A percentile compares a stretch with the other conserved stretches of the same genome.
These are phyloP conservation scores for Pseudohyphozyma bogoriensis DNA, from an alignment of 768 basidiomycete species.

Conservation along the genomic window DNA sequence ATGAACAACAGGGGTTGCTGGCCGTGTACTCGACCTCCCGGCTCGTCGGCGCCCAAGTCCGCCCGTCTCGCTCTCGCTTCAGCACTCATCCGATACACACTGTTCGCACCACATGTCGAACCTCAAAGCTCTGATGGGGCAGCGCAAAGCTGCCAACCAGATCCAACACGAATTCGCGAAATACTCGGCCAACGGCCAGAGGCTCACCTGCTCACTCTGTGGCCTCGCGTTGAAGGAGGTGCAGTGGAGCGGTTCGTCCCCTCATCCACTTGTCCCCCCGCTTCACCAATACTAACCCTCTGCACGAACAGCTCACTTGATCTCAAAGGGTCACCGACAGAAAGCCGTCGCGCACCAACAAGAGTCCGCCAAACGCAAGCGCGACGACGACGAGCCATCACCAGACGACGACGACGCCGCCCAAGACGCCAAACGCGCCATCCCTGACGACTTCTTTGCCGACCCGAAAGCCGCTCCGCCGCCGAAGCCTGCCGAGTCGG, in stretches of 20 bases:
- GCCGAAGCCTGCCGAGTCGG: background rate
- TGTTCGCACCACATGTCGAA: too few relatives aligned
- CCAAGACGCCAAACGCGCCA: background rate
- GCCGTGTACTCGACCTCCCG: too few relatives aligned
- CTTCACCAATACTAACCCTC: too few relatives aligned
- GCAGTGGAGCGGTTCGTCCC: slow-evolving; percentile 5
- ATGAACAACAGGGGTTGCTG: too few relatives aligned
- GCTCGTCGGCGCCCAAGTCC: too few relatives aligned
- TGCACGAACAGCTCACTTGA: too few relatives aligned
- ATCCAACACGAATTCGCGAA: slow-evolving; percentile 9
- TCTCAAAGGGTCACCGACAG: slow-evolving; percentile 26
- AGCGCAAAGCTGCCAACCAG: slow-evolving; percentile 1
- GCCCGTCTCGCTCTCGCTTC: too few relatives aligned
- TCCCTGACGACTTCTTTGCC: slow-evolving; percentile 16
- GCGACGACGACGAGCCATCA: background rate
- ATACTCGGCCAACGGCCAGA: background rate
- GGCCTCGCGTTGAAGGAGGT: slow-evolving; percentile 12
- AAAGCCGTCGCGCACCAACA: background rate
- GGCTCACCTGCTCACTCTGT: slow-evolving; percentile 18
- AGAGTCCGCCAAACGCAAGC: background rate
- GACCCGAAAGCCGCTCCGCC: background rate
- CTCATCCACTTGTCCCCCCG: too few relatives aligned
- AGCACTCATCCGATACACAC: too few relatives aligned
- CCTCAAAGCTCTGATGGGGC: slow-evolving; percentile 23
- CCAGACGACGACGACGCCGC: background rate